Conservation (phyloP, 2,329 filamentous ascomycete genomes). For the Phyllosticta citribraziliensis region DNA sequence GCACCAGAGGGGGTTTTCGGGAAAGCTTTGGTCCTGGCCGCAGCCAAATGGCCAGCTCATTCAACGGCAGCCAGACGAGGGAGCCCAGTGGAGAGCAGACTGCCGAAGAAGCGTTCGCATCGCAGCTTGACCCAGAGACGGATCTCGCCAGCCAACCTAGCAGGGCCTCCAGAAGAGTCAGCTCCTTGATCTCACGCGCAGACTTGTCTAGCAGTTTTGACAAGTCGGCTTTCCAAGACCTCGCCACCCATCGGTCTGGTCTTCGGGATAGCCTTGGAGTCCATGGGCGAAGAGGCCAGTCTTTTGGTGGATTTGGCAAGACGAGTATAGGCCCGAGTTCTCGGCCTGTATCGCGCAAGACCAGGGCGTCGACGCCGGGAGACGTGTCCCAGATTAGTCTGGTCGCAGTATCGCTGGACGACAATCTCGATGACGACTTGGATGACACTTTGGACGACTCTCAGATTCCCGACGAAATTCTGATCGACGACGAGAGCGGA, state of each 20-base stretch:
- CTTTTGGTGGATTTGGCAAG: constrained; percentile 59
- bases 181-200: constrained; percentile 78
- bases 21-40: constrained; percentile 59
- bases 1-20: constrained; percentile 53
- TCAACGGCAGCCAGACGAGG: constrained; percentile 21
- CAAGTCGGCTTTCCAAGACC: constrained; percentile 67
- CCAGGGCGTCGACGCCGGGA: constrained; percentile 49
- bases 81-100: constrained; percentile 27
- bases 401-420: constrained; percentile 26
- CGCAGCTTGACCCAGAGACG: constrained; percentile 40
- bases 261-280: constrained; percentile 38
- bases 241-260: constrained; percentile 40
- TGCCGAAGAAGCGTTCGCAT: constrained; percentile 39
- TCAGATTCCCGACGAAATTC: constrained; percentile 29
- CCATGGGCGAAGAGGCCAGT: constrained; percentile 57
- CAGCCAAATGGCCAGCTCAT: constrained; percentile 32
- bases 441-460: constrained; percentile 30
- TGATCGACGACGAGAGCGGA: constrained; percentile 20
- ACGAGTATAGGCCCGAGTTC: constrained; percentile 40
- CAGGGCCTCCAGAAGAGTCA: constrained; percentile 69
- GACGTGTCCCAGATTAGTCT: constrained; percentile 31
- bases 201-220: constrained; percentile 82
- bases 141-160: constrained; percentile 41
- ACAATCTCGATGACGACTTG: constrained; percentile 28
- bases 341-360: constrained; percentile 19